Percentiles rank a stretch among this genome's conserved stretches.
Conservation (phyloP, 2,329 filamentous ascomycete species). For the Stenocarpella maydis region DNA sequence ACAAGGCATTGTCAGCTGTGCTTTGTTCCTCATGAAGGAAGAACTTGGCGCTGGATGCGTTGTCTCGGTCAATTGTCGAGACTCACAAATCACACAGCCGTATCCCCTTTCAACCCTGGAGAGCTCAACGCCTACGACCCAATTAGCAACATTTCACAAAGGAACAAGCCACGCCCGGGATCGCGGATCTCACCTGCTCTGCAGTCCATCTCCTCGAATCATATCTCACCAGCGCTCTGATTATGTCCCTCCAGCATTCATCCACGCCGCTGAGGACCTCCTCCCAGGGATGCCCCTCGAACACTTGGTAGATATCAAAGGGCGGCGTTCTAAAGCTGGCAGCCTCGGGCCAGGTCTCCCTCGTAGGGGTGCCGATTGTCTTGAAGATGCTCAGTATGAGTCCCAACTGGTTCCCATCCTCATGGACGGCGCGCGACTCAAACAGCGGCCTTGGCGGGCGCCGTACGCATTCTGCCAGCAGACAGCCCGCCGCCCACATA, state of each 20-base stretch:
- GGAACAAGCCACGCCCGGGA: neutral
- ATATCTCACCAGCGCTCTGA: slow-evolving; percentile 74
- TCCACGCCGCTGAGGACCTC: slow-evolving; percentile 71
- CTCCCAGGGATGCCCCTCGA: slow-evolving; percentile 73
- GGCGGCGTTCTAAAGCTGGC: slow-evolving; percentile 73
- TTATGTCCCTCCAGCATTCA: slow-evolving; percentile 68
- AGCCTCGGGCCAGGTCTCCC: slow-evolving; percentile 85
- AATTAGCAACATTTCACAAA: slow-evolving; percentile 4
- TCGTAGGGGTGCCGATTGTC: slow-evolving; percentile 85
- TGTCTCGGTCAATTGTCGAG: neutral
- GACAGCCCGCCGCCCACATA: slow-evolving; percentile 87
- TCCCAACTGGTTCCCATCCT: slow-evolving; percentile 90
- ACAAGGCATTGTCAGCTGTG: slow-evolving; percentile 2
- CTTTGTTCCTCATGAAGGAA: slow-evolving; percentile 18
- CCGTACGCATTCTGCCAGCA: slow-evolving; percentile 78
- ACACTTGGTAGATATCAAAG: slow-evolving; percentile 88
- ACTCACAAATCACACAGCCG: slow-evolving; percentile 13
- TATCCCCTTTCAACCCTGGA: slow-evolving; percentile 12
- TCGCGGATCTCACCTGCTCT: slow-evolving; percentile 54
- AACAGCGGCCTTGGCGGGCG: slow-evolving; percentile 73
- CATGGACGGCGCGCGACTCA: slow-evolving; percentile 74
- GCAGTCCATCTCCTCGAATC: slow-evolving; percentile 76
- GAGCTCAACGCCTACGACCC: neutral
- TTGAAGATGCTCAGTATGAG: slow-evolving; percentile 93
- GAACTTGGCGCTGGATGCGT: neutral